Percentiles rank a stretch among this genome's conserved stretches.
These are phyloP conservation scores for Catunica adiposa DNA, from an alignment of 2,329 filamentous ascomycete species.

Conservation along the genomic window DNA sequence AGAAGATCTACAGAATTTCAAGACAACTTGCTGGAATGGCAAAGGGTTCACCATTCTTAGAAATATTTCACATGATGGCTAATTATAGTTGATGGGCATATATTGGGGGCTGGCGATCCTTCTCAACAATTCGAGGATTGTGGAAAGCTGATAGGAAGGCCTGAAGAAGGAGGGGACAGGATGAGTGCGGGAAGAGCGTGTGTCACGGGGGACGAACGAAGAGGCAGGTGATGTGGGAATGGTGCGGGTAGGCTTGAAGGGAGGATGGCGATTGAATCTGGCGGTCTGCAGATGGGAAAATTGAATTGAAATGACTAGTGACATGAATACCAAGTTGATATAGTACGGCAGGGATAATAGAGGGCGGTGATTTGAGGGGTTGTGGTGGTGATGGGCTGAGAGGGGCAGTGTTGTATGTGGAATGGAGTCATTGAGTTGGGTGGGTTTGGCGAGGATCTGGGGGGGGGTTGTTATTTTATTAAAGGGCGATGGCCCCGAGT, in stretches of 20 bases:
- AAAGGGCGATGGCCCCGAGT: background rate
- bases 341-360: background rate
- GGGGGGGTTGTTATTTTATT: background rate
- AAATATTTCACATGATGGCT: no score
- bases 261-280: background rate
- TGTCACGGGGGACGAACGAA: no score
- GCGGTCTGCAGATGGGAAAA: background rate
- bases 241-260: background rate
- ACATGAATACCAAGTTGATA: no score
- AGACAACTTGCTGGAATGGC: no score
- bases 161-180: no score
- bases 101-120: no score
- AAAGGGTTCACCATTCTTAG: no score
- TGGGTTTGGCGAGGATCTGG: background rate
- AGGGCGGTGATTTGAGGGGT: background rate
- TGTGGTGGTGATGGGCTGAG: background rate
- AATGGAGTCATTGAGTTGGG: background rate
- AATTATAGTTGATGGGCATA: no score
- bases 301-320: background rate
- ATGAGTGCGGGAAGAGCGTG: no score
- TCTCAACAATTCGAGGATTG: no score
- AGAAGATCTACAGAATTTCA: no score
- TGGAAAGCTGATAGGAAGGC: no score
- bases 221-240: background rate
- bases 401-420: background rate